Evolutionary conservation across 257 asterid species (phyloP).

Genomic region (Gentiana dahurica): DNA sequence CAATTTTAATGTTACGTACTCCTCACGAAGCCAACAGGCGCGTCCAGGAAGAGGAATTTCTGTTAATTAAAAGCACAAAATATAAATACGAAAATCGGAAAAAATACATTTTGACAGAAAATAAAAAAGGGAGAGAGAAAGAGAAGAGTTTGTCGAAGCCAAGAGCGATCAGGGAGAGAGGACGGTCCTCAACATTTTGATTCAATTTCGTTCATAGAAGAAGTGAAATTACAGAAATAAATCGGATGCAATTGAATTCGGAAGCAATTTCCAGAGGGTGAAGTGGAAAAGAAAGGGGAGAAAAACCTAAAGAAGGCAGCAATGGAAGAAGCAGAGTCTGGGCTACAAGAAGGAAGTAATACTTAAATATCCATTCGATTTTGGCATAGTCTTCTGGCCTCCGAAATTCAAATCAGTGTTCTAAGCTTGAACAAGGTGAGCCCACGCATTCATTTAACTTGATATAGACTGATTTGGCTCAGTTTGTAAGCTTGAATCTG

Average conservation of each 20-base stretch:
- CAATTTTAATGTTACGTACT: neutral
- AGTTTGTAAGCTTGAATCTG: constrained; percentile 37
- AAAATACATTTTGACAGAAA: constrained; percentile 22
- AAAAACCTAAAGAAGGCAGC: constrained; percentile 14
- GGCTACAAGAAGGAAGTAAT: constrained; percentile 44
- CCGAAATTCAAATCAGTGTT: constrained; percentile 13
- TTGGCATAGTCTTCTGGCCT: neutral
- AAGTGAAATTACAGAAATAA: neutral
- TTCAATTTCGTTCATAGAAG: constrained; percentile 16
- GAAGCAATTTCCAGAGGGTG: constrained; percentile 31
- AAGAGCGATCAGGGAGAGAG: constrained; percentile 52
- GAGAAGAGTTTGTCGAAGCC: constrained; percentile 25
- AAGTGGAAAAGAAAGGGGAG: constrained; percentile 4
- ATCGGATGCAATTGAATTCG: constrained; percentile 29
- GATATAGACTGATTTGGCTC: constrained; percentile 18
- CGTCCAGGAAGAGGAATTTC: neutral
- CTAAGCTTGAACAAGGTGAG: constrained; percentile 49
- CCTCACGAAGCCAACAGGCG: neutral
- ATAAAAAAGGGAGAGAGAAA: constrained; percentile 24
- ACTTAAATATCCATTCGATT: constrained; percentile 3
- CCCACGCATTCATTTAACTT: constrained; percentile 20
- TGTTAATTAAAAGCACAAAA: constrained; percentile 9
- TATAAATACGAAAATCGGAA: constrained; percentile 3
- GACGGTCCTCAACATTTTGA: constrained; percentile 46
- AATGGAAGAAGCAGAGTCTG: constrained; percentile 38